Base-by-base conservation (phyloP, 331 rosid species). In the Prunus yedoensis region DNA sequence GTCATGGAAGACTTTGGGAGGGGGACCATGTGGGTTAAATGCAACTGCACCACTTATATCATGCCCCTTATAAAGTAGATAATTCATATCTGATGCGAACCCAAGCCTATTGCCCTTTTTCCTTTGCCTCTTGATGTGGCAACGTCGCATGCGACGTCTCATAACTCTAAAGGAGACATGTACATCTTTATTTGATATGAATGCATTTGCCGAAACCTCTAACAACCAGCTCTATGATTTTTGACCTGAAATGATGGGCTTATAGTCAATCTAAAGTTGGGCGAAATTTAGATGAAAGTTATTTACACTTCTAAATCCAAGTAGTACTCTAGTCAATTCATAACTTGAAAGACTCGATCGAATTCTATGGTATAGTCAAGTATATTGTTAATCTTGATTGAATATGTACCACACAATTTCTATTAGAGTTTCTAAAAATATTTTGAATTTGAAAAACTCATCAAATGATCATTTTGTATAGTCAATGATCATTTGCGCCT, bases 21-120 rank as follows among this genome's bases (percentile, higher is more conserved):
- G 96, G 96, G 97, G 94, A 93, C 94, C 98, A 88, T 71, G 72
- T 73, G 80, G 75, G 58, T 81, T 90, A 57, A 84, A 84, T 77
- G 86, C 84, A 81, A 86, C 78, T 87, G 85, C 88, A 72, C 85
- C 91, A 79, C 80, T 65, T 41, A 20, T 35, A 73, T 59, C 68
- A 18, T 27, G 66, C 6, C 66, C 66, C 66, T 60, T 60, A 15
- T 60, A 60, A 60, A 60, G 66, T 27, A 25, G 66, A 60, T 60
- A 60, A 60, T 60, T 47, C 27, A 35, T 32, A 38, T 78, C 73
- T 75, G 83, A 88, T 78, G 90, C 83, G 78, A 86, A 82, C 81
- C 70, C 79, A 66, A 78, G 78, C 50, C 5, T 50, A 74, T 84
- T 79, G 84, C 75, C n/a, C 64, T 56, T 79, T 77, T 75, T n/a